Conservation (phyloP, 805 yeast species). For the Spencermartinsiella europaea region DNA sequence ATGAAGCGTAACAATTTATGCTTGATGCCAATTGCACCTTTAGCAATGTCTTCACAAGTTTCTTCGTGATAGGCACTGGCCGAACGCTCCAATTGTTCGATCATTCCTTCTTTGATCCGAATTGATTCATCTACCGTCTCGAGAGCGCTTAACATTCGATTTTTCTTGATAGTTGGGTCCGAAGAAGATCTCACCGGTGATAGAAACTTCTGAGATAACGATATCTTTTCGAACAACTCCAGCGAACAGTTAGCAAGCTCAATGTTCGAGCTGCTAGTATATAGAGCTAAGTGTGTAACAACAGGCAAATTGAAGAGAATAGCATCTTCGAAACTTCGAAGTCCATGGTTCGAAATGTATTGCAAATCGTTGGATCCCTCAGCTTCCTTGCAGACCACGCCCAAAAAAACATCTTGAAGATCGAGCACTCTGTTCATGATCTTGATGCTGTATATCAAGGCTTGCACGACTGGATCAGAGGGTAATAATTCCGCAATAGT, state of each 20-base stretch:
- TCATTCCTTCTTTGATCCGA: conserved; percentile 66
- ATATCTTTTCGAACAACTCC: conserved; percentile 46
- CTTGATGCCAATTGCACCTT: conserved; percentile 41
- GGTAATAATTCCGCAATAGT: conserved; percentile 38
- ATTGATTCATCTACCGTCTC: conserved; percentile 75
- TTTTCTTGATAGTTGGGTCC: conserved; percentile 39
- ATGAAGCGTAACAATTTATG: conserved; percentile 56
- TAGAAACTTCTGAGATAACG: conserved; percentile 46
- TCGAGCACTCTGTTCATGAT: conserved; percentile 20
- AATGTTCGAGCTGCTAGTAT: conserved; percentile 54
- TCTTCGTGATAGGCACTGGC: conserved; percentile 9
- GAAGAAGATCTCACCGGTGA: conserved; percentile 20
- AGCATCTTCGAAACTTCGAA: conserved; percentile 64
- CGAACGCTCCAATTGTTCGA: conserved; percentile 53
- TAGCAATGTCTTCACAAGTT: conserved; percentile 16
- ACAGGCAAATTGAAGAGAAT: conserved; percentile 64
- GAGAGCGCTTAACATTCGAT: conserved; percentile 62
- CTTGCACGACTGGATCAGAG: conserved; percentile 32
- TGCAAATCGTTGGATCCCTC: conserved; percentile 7
- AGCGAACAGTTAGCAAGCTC: conserved; percentile 51
- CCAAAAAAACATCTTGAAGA: conserved; percentile 56
- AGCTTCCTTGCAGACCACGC: conserved; percentile 40
- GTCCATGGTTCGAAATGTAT: conserved; percentile 52
- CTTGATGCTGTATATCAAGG: conserved; percentile 26
- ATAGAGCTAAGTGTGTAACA: conserved; percentile 68